phyloP scores from a whole-genome alignment of 192 early-diverging fungal species.

The Backusella macrospora region DNA sequence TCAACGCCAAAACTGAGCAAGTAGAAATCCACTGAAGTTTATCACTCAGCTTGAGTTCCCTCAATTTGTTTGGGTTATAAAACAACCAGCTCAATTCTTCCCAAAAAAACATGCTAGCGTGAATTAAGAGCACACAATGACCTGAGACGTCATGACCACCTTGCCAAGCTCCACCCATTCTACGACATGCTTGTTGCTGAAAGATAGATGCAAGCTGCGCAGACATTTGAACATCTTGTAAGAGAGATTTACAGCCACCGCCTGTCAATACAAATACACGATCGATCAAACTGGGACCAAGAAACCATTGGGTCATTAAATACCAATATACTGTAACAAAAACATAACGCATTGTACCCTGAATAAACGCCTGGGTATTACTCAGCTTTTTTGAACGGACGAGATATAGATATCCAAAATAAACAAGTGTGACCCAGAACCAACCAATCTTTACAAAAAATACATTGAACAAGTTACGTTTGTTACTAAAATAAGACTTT shows the following conservation, averaged over 20 bases:
- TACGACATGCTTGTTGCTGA: slow-evolving; percentile 38
- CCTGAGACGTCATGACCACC: slow-evolving; percentile 88
- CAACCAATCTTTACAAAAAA: slow-evolving; percentile 85
- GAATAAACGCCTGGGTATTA: slow-evolving; percentile 24
- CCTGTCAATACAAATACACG: slow-evolving; percentile 74
- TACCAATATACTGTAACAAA: slow-evolving; percentile 84
- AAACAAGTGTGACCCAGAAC: slow-evolving; percentile 82
- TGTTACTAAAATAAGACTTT: slow-evolving; percentile 60
- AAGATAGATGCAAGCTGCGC: slow-evolving; percentile 29
- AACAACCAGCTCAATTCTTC: slow-evolving; percentile 62
- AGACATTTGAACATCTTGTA: slow-evolving; percentile 10
- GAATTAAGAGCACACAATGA: slow-evolving; percentile 83
- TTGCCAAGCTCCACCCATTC: slow-evolving; percentile 67
- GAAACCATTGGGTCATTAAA: slow-evolving; percentile 81
- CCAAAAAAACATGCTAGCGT: slow-evolving; percentile 72
- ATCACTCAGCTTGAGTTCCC: slow-evolving; percentile 7
- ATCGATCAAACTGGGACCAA: slow-evolving; percentile 82
- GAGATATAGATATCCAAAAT: slow-evolving; percentile 50
- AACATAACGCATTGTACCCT: slow-evolving; percentile 51
- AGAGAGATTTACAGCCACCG: slow-evolving; percentile 55
- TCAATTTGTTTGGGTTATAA: slow-evolving; percentile 19
- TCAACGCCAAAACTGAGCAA: slow-evolving; percentile 44
- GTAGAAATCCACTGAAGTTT: slow-evolving; percentile 38
- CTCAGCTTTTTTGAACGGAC: slow-evolving; percentile 38
- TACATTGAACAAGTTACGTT: slow-evolving; percentile 75